These are phyloP conservation scores for Salvia miltiorrhiza DNA, from an alignment of 257 asterid species.

Conservation along the genomic window DNA sequence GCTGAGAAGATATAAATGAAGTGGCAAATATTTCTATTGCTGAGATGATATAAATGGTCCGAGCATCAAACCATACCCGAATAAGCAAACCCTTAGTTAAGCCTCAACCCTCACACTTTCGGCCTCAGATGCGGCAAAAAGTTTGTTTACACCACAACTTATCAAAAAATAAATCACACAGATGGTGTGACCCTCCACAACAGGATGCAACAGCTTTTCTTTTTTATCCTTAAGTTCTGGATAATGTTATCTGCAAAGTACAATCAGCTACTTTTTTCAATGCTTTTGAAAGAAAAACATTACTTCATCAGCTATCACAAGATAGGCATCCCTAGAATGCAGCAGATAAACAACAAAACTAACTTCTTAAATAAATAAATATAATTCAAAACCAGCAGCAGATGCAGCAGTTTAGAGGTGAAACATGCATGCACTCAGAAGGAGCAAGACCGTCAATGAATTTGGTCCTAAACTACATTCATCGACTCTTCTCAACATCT, in stretches of 20 bases:
- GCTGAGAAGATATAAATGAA: slow-evolving; percentile 2
- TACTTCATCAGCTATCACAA: slow-evolving; percentile 11
- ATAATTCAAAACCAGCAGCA: slow-evolving; percentile 7
- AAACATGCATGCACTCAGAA: neutral
- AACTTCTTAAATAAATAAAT: neutral
- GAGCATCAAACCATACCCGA: slow-evolving; percentile 15
- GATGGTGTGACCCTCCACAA: slow-evolving; percentile 24
- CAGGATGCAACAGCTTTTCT: slow-evolving; percentile 21
- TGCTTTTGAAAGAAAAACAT: slow-evolving; percentile 11
- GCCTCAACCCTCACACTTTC: slow-evolving; percentile 24
- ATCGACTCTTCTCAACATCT: neutral
- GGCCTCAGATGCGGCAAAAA: slow-evolving; percentile 32
- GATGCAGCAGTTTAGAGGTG: neutral
- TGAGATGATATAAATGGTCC: no score
- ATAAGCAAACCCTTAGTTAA: slow-evolving; percentile 22
- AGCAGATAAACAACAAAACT: neutral
- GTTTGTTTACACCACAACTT: slow-evolving; percentile 21
- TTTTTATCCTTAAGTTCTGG: slow-evolving; percentile 27
- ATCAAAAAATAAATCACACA: slow-evolving; percentile 22
- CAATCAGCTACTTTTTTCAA: slow-evolving; percentile 5
- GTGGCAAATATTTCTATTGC: no score
- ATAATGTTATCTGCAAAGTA: slow-evolving; percentile 23
- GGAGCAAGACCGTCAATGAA: neutral
- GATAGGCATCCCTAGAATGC: slow-evolving; percentile 10
- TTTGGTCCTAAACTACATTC: neutral